Conservation (phyloP, 306 rosid species). For the Fragaria ananassa region DNA sequence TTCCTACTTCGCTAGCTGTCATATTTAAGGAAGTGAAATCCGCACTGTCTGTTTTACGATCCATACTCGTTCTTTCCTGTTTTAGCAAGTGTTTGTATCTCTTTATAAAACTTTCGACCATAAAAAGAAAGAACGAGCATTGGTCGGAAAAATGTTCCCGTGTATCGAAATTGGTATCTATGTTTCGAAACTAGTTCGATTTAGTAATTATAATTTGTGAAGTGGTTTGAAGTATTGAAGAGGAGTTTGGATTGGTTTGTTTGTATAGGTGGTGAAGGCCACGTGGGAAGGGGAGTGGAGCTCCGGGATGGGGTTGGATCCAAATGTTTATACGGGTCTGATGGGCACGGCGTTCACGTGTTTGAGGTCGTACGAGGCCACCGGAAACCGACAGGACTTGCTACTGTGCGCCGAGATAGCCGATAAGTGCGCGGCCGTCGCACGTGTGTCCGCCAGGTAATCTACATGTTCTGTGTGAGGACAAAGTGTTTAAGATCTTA, state of each 20-base stretch:
- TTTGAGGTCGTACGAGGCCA: slow-evolving; percentile 62
- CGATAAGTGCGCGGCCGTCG: slow-evolving; percentile 46
- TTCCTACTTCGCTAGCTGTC: too few species aligned
- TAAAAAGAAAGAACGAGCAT: too few species aligned
- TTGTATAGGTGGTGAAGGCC: slow-evolving; percentile 54
- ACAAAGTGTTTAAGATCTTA: not conserved
- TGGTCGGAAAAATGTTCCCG: too few species aligned
- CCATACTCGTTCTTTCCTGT: too few species aligned
- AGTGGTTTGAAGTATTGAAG: too few species aligned
- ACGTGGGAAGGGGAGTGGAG: slow-evolving; percentile 45
- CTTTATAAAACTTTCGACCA: too few species aligned
- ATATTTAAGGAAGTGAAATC: too few species aligned
- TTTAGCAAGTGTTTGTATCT: too few species aligned
- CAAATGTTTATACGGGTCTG: slow-evolving; percentile 67
- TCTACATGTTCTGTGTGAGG: not conserved
- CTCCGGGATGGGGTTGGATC: slow-evolving; percentile 50
- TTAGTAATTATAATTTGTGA: not conserved
- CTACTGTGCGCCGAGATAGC: slow-evolving; percentile 51
- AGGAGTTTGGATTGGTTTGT: too few species aligned
- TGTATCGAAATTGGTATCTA: not conserved
- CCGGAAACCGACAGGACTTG: slow-evolving; percentile 59
- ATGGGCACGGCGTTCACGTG: slow-evolving; percentile 83
- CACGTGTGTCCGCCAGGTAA: slow-evolving; percentile 66
- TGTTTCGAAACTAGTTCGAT: not conserved
- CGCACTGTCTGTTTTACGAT: too few species aligned